Percentiles rank a stretch among this genome's conserved stretches.
Conservation (phyloP, 139 green algal genomes). For the Chlamydomonas incerta region DNA sequence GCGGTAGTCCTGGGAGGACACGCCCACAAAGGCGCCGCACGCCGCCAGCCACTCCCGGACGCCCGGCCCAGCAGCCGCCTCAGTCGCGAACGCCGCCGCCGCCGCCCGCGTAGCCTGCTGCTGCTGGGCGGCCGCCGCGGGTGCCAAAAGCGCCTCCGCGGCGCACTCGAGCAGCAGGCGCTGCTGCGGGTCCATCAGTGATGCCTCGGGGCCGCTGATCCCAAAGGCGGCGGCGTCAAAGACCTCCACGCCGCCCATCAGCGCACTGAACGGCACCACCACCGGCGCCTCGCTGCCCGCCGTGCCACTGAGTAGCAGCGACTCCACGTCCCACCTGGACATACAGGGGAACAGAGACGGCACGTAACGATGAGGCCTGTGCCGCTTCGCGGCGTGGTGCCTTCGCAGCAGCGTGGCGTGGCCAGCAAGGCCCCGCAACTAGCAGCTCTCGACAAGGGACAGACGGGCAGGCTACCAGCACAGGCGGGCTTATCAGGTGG, state of each 20-base stretch:
- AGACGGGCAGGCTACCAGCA: no score
- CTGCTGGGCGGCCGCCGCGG: background rate
- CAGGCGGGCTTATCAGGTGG: no score
- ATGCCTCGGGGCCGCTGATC: constrained; percentile 67
- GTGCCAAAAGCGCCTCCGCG: constrained; percentile 39
- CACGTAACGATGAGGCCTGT: no score
- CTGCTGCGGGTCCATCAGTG: constrained; percentile 84
- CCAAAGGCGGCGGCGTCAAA: constrained; percentile 85
- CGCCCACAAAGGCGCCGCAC: constrained; percentile 69
- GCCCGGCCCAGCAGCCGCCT: no score
- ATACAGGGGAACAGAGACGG: no score
- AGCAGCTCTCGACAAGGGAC: no score
- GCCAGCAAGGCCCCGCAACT: no score
- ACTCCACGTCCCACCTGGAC: constrained; percentile 35
- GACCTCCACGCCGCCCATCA: constrained; percentile 49
- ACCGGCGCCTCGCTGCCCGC: background rate
- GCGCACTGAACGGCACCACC: constrained; percentile 54
- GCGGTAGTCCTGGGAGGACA: constrained; percentile 81
- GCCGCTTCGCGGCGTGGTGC: no score
- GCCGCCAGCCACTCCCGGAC: background rate
- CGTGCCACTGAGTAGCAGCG: no score
- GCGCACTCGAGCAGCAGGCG: constrained; percentile 74
- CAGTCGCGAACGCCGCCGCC: no score
- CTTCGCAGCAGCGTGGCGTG: no score
- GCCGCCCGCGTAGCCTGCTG: background rate